A percentile compares a stretch with the other conserved stretches of the same genome.
Evolutionary conservation across 2,329 filamentous ascomycete genomes (phyloP).

Genomic region (Colletotrichum melonis): DNA sequence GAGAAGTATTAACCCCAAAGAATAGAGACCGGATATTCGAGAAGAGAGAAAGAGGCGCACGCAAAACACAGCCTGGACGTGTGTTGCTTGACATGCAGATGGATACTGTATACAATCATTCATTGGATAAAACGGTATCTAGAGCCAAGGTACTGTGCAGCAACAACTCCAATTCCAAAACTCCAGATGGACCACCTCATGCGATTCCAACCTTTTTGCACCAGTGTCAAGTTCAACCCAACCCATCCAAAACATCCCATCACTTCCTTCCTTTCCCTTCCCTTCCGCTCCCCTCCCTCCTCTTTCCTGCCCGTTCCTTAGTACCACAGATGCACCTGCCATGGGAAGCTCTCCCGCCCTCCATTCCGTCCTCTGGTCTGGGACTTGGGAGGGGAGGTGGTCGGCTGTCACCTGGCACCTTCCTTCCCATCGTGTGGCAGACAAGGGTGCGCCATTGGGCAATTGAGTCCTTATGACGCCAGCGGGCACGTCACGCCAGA

Average conservation of each 20-base stretch:
- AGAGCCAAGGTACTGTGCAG: neutral
- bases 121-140: no score
- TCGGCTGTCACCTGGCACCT: neutral
- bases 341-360: neutral
- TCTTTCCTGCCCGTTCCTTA: neutral
- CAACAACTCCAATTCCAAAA: neutral
- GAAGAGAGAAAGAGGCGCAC: neutral
- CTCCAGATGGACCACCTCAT: neutral
- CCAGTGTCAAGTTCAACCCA: neutral
- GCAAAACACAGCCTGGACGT: conserved; percentile 15
- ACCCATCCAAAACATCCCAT: neutral
- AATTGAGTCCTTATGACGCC: conserved; percentile 36
- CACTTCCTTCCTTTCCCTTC: neutral
- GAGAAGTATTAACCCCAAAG: neutral
- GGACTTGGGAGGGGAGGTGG: neutral
- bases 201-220: neutral
- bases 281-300: neutral
- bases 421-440: conserved; percentile 19
- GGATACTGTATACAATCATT: no score
- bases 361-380: neutral
- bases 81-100: neutral
- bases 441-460: conserved; percentile 34
- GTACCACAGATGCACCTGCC: no score
- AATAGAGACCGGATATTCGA: no score
- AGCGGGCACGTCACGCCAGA: conserved; percentile 36